These are phyloP conservation scores for Picea sitchensis DNA, from an alignment of 75 land plant species.

Conservation along the genomic window DNA sequence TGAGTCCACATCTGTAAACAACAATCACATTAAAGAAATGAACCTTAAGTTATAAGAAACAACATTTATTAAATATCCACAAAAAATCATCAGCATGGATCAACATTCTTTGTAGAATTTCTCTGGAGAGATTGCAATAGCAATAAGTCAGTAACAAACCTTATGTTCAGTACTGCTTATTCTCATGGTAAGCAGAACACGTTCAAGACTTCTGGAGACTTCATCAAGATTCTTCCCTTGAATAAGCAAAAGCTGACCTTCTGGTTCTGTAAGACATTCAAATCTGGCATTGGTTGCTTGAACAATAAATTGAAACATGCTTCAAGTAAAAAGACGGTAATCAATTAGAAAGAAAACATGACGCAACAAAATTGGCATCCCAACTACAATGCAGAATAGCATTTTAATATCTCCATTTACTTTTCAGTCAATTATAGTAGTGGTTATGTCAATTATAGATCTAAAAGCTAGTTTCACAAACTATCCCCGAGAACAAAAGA, in stretches of 20 bases:
- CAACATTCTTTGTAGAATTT: background rate
- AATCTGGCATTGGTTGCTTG: background rate
- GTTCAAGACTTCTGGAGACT: slow-evolving; percentile 77
- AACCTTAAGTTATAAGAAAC: background rate
- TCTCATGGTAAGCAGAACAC: slow-evolving; percentile 89
- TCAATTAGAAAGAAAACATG: background rate
- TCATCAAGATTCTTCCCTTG: slow-evolving; percentile 85
- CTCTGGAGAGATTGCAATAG: background rate
- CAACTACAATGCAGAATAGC: background rate
- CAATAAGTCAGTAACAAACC: slow-evolving; percentile 30
- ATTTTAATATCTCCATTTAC: background rate
- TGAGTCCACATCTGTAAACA: background rate
- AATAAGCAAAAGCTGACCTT: slow-evolving; percentile 80
- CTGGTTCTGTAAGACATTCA: slow-evolving; percentile 63
- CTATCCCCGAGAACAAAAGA: too few relatives aligned
- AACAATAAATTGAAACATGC: background rate
- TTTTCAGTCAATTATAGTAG: background rate
- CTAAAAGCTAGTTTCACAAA: too few relatives aligned
- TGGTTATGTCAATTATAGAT: background rate
- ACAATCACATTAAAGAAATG: background rate
- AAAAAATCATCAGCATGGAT: background rate
- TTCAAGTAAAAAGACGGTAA: background rate
- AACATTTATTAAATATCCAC: background rate
- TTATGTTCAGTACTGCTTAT: slow-evolving; percentile 81
- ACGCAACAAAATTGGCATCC: background rate